Conservation (phyloP, 257 asterid species). For the Gentiana dahurica region DNA sequence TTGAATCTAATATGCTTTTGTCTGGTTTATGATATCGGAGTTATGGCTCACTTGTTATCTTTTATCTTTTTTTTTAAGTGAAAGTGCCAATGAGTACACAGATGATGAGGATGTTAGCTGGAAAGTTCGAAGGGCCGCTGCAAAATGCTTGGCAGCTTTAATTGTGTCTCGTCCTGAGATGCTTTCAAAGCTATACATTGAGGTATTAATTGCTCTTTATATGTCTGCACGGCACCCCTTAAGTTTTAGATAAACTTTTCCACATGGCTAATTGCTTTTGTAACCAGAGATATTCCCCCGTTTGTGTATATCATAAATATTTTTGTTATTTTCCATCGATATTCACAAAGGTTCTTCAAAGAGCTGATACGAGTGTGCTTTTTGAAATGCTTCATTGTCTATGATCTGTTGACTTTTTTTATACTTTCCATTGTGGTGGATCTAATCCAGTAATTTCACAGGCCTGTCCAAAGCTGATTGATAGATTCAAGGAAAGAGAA, state of each 20-base stretch:
- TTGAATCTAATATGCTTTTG: slow-evolving; percentile 11
- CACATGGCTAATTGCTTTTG: slow-evolving; percentile 1
- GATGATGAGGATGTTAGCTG: slow-evolving; percentile 98
- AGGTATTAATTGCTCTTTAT: slow-evolving; percentile 33
- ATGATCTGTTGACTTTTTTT: not conserved
- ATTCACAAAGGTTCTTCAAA: not conserved
- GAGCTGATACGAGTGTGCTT: not conserved
- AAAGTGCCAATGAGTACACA: slow-evolving; percentile 95
- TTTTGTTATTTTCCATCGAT: not conserved
- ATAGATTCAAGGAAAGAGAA: slow-evolving; percentile 96
- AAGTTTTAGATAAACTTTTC: not conserved
- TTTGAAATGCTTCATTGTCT: not conserved
- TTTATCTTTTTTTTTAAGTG: slow-evolving; percentile 37
- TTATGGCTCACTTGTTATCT: slow-evolving; percentile 21
- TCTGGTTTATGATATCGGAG: slow-evolving; percentile 1
- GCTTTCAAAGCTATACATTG: slow-evolving; percentile 82
- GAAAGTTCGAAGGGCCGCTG: slow-evolving; percentile 99
- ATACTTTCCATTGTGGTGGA: not conserved
- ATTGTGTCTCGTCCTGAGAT: slow-evolving; percentile 97
- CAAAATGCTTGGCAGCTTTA: slow-evolving; percentile 86
- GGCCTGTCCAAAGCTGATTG: slow-evolving; percentile 99
- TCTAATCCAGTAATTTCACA: slow-evolving; percentile 16
- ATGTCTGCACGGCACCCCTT: not conserved
- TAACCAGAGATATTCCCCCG: not conserved
- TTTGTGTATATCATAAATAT: not conserved